Base-by-base conservation (phyloP, 1,284 basidiomycete species). In the Sanghuangporus baumii region DNA sequence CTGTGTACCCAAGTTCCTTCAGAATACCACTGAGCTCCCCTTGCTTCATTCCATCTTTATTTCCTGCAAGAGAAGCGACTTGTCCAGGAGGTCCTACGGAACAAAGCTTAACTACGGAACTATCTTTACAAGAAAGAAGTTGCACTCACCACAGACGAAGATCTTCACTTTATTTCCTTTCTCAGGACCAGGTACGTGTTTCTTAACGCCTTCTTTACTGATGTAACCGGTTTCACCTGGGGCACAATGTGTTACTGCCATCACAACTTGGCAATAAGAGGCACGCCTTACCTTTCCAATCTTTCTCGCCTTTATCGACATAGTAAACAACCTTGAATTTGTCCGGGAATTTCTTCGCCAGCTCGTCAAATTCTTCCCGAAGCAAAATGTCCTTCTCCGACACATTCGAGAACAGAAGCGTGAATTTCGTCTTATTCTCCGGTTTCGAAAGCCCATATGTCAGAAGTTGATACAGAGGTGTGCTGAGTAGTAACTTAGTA, bases 341-440 rank as follows among this genome's bases (percentile, higher is more conserved):
- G 61, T 87, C 78, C 1, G 89, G 86, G 75, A 89, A 79, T 69
- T 86, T 81, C 69, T 84, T 84, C 74, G 87, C 85, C 67, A 93
- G 80, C 8, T 75, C 76, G 68, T 96, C 93, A 70, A 96, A 85
- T 70, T 94, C 84, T 69, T 93, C 86, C 50, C 86, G 85, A 64
- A 97, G 81, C 55, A 97, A 86, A 69, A 99, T 96, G 74, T 98
- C 96, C 66, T 85, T 80, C 73, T 95, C 91, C n/a, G 89, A 84
- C 59, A 93, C 83, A 77, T 98, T 98, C 51, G 91, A 88, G 77
- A 92, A 98, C 70, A 99, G 77, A 62, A 98, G 81, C 57, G 91
- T 97, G 76, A 93, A 96, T 73, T 96, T 94, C 67, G 97, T 98
- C 79, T 90, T 95, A 85, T 99, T 98, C 55, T 75, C 69, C 34